Percentiles rank a stretch among this genome's conserved stretches.
phyloP scores from a whole-genome alignment of 2,329 filamentous ascomycete genomes.

The Sporothrix inflata region DNA sequence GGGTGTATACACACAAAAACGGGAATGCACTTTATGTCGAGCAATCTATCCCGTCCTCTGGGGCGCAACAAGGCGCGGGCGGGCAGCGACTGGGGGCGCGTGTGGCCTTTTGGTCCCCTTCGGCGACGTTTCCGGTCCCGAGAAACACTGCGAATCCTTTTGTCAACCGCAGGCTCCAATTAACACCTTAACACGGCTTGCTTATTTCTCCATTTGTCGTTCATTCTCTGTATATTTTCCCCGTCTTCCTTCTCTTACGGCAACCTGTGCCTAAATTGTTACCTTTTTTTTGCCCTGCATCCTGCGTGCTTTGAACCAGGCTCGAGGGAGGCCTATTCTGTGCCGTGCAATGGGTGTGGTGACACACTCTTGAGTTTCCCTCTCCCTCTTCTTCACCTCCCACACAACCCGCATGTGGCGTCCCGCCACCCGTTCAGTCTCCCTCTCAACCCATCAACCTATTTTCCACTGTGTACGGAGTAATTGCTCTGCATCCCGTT shows the following conservation, averaged over 20 bases:
- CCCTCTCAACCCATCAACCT: not conserved
- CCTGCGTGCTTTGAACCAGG: conserved; percentile 1
- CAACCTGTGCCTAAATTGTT: conserved; percentile 4
- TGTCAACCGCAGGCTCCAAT: not conserved
- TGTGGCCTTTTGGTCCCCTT: not conserved
- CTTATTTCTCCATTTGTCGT: not conserved
- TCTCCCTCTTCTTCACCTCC: not conserved
- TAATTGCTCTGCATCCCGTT: not conserved
- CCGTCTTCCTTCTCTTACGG: not conserved
- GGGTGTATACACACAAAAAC: not conserved
- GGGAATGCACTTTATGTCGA: not conserved
- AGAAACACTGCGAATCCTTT: not conserved
- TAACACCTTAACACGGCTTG: not conserved
- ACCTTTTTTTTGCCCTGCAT: not conserved
- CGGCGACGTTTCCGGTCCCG: conserved; percentile 10
- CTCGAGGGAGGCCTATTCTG: conserved; percentile 2
- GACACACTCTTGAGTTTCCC: not conserved
- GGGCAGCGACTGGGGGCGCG: not conserved
- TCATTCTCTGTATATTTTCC: not conserved
- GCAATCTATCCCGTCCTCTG: conserved; percentile 16
- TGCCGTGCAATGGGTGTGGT: not conserved
- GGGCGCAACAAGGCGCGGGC: not conserved
- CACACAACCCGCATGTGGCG: not conserved
- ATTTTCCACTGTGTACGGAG: not conserved
- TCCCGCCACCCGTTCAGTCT: not conserved